Conservation (phyloP, 208 protist species). For the Acanthamoeba sp. region DNA sequence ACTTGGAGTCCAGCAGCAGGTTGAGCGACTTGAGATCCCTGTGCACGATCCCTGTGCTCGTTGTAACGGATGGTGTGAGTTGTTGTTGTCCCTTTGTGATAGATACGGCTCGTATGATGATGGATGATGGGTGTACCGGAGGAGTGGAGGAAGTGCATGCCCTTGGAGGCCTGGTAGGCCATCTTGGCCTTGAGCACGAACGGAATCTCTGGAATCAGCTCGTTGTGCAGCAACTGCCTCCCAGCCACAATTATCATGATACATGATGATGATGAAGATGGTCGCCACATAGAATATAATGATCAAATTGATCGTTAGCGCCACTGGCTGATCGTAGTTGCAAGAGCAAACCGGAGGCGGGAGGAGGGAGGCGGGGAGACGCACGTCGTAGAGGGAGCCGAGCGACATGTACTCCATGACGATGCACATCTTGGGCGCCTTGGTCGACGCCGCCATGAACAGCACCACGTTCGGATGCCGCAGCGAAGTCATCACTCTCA, state of each 20-base stretch:
- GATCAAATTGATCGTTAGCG: no score
- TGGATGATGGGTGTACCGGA: background rate
- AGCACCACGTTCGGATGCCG: slow-evolving; percentile 82
- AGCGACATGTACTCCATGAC: slow-evolving; percentile 23
- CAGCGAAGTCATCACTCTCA: slow-evolving; percentile 79
- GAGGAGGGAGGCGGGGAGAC: background rate
- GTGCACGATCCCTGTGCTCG: background rate
- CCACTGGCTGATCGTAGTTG: no score
- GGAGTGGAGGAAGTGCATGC: background rate
- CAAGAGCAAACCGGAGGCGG: no score
- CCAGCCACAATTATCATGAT: no score
- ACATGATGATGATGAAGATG: no score
- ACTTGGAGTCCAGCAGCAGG: background rate
- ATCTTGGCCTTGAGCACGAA: background rate
- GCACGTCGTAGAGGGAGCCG: slow-evolving; percentile 30
- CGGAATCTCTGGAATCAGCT: background rate
- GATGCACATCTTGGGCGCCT: background rate
- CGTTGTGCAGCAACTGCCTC: background rate
- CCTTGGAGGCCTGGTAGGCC: background rate
- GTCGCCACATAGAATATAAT: no score
- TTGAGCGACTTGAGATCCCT: background rate
- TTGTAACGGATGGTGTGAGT: no score
- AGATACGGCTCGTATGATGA: no score
- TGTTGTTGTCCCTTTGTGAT: no score
- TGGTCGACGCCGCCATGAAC: slow-evolving; percentile 80